These are phyloP conservation scores for Zostera marina DNA, from an alignment of 116 monocot species.

Conservation along the genomic window DNA sequence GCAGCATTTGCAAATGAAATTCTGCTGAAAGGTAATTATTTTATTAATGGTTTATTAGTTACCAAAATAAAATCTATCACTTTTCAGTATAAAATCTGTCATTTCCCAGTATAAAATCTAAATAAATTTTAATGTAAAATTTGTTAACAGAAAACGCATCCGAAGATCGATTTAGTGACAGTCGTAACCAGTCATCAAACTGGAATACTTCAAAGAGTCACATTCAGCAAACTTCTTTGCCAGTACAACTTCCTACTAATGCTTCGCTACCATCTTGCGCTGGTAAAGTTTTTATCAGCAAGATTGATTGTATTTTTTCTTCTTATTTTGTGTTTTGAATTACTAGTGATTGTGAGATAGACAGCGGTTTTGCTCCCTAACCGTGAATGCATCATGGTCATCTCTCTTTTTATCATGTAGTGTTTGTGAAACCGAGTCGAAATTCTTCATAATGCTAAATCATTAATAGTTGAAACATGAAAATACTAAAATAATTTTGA, in stretches of 20 bases:
- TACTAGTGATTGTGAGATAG: too few species aligned
- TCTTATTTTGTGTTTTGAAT: not conserved
- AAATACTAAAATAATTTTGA: too few species aligned
- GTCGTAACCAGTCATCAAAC: slow-evolving; percentile 21
- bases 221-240: slow-evolving; percentile 41
- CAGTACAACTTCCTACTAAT: slow-evolving; percentile 55
- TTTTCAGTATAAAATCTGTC: too few species aligned
- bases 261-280: slow-evolving; percentile 77
- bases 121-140: not conserved
- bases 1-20: slow-evolving; percentile 65
- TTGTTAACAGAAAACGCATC: slow-evolving; percentile 8
- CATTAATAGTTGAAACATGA: too few species aligned
- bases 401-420: too few species aligned
- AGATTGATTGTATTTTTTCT: not conserved
- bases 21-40: slow-evolving; percentile 38
- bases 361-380: too few species aligned
- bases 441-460: too few species aligned
- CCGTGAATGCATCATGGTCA: too few species aligned
- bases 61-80: not conserved
- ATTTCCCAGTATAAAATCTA: too few species aligned
- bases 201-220: slow-evolving; percentile 21
- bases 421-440: too few species aligned
- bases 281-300: slow-evolving; percentile 18
- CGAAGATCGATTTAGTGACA: slow-evolving; percentile 23
- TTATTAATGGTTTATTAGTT: not conserved